Conservation (phyloP, 495 filamentous ascomycete genomes). For the Hyaloscypha bicolor region DNA sequence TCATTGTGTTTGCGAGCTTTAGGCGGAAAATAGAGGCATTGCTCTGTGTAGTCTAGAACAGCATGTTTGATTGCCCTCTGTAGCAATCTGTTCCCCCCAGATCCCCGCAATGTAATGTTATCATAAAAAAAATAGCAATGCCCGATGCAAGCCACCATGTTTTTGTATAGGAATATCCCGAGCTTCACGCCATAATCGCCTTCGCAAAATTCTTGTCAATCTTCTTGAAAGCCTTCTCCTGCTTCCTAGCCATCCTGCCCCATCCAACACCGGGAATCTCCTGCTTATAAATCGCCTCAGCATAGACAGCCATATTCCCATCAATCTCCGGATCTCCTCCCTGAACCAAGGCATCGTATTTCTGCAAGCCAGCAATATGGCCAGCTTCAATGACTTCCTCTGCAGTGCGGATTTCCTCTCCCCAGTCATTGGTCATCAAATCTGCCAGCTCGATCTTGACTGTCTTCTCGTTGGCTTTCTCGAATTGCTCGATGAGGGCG, state of each 20-base stretch:
- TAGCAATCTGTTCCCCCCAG: not conserved
- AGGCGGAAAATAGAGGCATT: too few relatives aligned
- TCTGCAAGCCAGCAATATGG: slow-evolving; percentile 26
- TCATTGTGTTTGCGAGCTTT: not conserved
- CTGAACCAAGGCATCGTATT: slow-evolving; percentile 13
- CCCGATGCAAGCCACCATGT: not conserved
- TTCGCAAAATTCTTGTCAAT: slow-evolving; percentile 32
- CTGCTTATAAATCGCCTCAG: slow-evolving; percentile 8
- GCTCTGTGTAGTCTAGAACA: too few relatives aligned
- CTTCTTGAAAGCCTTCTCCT: slow-evolving; percentile 40
- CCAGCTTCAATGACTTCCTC: slow-evolving; percentile 40
- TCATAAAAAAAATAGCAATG: not conserved
- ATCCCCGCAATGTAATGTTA: not conserved
- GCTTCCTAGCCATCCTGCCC: slow-evolving; percentile 35
- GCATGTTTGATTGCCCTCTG: too few relatives aligned
- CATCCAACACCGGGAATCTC: slow-evolving; percentile 22
- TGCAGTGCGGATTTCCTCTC: slow-evolving; percentile 36
- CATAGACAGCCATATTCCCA: not conserved
- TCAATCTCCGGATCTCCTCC: slow-evolving; percentile 4
- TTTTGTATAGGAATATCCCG: not conserved
- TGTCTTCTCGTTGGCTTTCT: slow-evolving; percentile 14
- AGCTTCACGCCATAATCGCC: not conserved
- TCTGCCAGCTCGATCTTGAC: slow-evolving; percentile 6
- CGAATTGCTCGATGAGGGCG: slow-evolving; percentile 20
- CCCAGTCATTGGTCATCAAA: slow-evolving; percentile 28